Percentiles rank a stretch among this genome's conserved stretches.
phyloP scores from a whole-genome alignment of 768 basidiomycete species.

The Asterophora parasitica region DNA sequence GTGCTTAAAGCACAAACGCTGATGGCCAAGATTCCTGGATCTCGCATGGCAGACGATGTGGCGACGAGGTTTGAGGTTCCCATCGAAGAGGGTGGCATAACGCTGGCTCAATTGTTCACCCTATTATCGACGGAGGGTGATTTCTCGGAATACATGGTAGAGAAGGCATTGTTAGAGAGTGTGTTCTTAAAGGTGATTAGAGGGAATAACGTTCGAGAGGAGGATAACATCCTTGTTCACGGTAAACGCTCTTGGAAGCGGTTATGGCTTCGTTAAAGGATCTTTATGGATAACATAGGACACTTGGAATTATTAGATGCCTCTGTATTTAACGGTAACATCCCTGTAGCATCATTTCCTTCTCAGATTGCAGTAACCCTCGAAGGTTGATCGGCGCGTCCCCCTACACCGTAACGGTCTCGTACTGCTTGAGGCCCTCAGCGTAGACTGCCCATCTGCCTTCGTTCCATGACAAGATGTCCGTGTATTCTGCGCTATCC shows the following conservation, averaged over 20 bases:
- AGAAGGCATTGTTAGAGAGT: conserved; percentile 65
- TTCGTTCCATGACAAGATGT: conserved; percentile 22
- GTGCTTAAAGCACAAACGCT: conserved; percentile 49
- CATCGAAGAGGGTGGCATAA: conserved; percentile 37
- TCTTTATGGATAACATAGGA: background rate
- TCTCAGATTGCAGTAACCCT: too few relatives aligned
- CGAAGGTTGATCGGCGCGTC: background rate
- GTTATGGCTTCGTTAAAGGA: conserved; percentile 7
- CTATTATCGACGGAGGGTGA: conserved; percentile 46
- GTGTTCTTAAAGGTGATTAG: conserved; percentile 70
- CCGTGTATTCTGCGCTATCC: conserved; percentile 26
- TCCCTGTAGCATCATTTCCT: background rate
- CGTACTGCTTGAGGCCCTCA: conserved; percentile 19
- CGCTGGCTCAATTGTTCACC: conserved; percentile 58
- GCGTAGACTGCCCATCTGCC: conserved; percentile 26
- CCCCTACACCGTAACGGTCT: conserved; percentile 1
- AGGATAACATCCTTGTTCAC: conserved; percentile 20
- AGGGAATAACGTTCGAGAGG: conserved; percentile 53
- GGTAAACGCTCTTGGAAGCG: conserved; percentile 17
- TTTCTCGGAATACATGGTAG: conserved; percentile 66
- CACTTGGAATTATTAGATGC: background rate
- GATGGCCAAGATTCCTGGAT: conserved; percentile 59
- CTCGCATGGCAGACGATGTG: conserved; percentile 66
- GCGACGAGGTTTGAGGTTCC: conserved; percentile 75
- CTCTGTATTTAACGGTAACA: background rate